Conservation (phyloP, 768 basidiomycete species). For the Xerocomus potaroensis region DNA sequence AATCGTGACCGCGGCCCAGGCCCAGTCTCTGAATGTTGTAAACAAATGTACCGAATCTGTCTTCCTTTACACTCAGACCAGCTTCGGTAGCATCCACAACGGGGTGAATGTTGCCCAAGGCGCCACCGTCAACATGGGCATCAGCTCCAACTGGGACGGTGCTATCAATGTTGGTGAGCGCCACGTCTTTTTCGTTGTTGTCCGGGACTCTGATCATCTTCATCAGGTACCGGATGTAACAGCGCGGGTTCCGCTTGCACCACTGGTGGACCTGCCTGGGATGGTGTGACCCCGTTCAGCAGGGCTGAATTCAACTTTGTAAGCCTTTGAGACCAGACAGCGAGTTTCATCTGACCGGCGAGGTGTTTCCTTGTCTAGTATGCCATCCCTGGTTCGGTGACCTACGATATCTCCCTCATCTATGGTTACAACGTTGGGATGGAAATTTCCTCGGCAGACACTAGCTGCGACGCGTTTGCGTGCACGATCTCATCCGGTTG, state of each 20-base stretch:
- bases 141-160: conserved; percentile 31
- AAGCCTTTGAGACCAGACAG: no score
- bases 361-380: conserved; percentile 5
- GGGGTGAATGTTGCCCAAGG: conserved; percentile 24
- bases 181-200: neutral
- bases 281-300: conserved; percentile 30
- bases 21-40: no score
- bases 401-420: conserved; percentile 33
- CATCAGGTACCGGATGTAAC: conserved; percentile 26
- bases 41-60: conserved; percentile 22
- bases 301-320: conserved; percentile 33
- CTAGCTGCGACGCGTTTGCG: conserved; percentile 26
- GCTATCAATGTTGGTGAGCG: conserved; percentile 28
- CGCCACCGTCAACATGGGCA: conserved; percentile 24
- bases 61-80: conserved; percentile 29
- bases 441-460: conserved; percentile 29
- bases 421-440: conserved; percentile 33
- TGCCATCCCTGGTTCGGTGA: conserved; percentile 25
- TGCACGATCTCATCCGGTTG: conserved; percentile 30
- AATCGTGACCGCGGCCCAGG: no score
- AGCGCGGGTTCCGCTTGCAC: conserved; percentile 22
- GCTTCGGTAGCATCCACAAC: conserved; percentile 26
- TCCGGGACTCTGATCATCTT: conserved; percentile 3
- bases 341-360: no score
- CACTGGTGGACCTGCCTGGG: conserved; percentile 29